Conservation (phyloP, 1,139 yeast genomes). For the Tardiomyces depauwii region DNA sequence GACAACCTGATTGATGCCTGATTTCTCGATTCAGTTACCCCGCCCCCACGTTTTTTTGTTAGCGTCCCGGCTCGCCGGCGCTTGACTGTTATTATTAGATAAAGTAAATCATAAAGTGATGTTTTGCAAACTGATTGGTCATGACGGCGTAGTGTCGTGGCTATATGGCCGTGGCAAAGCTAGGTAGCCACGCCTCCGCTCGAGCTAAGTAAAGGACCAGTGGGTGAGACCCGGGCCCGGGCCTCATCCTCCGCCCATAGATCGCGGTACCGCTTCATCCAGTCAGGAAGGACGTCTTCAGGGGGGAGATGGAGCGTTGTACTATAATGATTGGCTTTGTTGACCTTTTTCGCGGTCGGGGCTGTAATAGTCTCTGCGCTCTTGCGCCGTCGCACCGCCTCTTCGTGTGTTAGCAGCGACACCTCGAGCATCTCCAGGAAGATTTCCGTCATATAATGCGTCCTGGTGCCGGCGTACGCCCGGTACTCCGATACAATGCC, state of each 20-base stretch:
- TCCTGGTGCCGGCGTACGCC: slow-evolving; percentile 58
- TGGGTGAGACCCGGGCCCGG: neutral
- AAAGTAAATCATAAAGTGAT: neutral
- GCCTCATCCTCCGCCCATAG: slow-evolving; percentile 44
- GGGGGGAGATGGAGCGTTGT: slow-evolving; percentile 37
- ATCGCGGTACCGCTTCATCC: slow-evolving; percentile 57
- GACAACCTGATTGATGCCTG: slow-evolving; percentile 41
- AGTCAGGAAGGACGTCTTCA: slow-evolving; percentile 50
- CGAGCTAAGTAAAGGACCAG: too few species aligned
- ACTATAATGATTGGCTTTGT: neutral
- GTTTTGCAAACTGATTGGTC: slow-evolving; percentile 3
- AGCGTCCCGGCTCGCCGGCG: too few species aligned
- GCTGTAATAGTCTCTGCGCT: neutral
- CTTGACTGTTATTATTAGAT: neutral
- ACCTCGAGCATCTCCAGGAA: slow-evolving; percentile 58
- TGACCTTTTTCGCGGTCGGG: neutral
- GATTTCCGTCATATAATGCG: slow-evolving; percentile 72
- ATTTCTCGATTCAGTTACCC: too few species aligned
- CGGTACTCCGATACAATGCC: slow-evolving; percentile 79
- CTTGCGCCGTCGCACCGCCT: slow-evolving; percentile 1
- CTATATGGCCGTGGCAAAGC: too few species aligned
- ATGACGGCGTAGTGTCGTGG: neutral
- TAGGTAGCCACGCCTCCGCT: too few species aligned
- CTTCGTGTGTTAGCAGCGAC: neutral
- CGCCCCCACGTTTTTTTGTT: too few species aligned